Percentiles rank a stretch among this genome's conserved stretches.
Conservation (phyloP, 305 asterid species). For the Andrographis paniculata region DNA sequence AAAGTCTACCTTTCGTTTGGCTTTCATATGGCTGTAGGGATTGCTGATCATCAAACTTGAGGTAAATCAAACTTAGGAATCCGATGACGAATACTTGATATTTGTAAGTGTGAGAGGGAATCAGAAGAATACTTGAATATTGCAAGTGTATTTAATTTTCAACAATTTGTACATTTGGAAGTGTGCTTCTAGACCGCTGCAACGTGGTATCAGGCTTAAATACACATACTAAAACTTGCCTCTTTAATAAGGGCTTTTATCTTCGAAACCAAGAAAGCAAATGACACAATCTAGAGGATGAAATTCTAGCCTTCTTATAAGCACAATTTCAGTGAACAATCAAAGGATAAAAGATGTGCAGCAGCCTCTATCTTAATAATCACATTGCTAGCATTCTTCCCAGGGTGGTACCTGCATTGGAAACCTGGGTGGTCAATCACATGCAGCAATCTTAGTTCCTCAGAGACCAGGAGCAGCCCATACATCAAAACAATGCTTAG, state of each 20-base stretch:
- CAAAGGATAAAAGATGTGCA: conserved; percentile 1
- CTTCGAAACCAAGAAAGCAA: conserved; percentile 1
- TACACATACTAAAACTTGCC: conserved; percentile 1
- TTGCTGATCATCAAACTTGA: neutral
- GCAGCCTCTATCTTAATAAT: neutral
- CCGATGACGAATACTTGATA: neutral
- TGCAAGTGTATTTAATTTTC: neutral
- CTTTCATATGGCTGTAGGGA: no score
- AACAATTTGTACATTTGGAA: neutral
- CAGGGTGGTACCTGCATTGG: neutral
- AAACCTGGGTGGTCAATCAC: neutral
- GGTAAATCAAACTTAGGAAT: neutral
- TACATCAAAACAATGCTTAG: neutral
- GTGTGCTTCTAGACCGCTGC: no score
- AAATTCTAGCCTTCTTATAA: conserved; percentile 11
- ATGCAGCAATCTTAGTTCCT: conserved; percentile 5
- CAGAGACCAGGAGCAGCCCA: conserved; percentile 7
- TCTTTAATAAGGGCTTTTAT: conserved; percentile 1
- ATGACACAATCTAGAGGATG: conserved; percentile 15
- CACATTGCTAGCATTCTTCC: neutral
- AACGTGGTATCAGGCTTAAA: neutral
- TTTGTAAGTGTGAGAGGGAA: neutral
- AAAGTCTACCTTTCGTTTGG: no score
- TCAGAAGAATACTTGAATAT: neutral
- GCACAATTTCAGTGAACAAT: conserved; percentile 1